phyloP scores from a whole-genome alignment of 2,329 filamentous ascomycete genomes.

The Paraconiothyrium sp. region DNA sequence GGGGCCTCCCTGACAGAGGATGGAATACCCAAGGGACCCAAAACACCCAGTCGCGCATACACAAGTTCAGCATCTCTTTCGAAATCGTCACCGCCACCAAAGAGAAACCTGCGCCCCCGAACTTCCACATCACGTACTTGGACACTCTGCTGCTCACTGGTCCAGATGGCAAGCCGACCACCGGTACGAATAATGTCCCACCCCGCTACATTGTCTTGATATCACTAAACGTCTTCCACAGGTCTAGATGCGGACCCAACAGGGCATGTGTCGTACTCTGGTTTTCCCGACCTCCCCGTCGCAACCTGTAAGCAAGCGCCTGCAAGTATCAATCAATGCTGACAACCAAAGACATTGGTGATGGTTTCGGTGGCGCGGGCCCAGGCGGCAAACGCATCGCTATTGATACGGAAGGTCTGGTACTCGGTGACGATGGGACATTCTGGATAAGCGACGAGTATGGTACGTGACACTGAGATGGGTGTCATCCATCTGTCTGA shows the following conservation, averaged over 20 bases:
- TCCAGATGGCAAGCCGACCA: conserved; percentile 68
- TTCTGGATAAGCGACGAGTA: conserved; percentile 73
- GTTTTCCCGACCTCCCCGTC: conserved; percentile 70
- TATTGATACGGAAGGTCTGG: conserved; percentile 73
- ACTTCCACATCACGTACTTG: conserved; percentile 69
- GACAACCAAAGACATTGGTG: conserved; percentile 59
- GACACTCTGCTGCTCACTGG: conserved; percentile 73
- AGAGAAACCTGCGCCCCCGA: conserved; percentile 64
- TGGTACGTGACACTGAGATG: conserved; percentile 60
- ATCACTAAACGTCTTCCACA: not conserved
- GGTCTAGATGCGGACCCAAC: conserved; percentile 69
- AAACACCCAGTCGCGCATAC: conserved; percentile 73
- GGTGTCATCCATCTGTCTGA: not conserved
- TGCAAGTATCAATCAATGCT: conserved; percentile 5
- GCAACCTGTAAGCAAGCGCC: conserved; percentile 59
- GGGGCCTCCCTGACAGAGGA: conserved; percentile 72
- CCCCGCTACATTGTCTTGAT: conserved; percentile 17
- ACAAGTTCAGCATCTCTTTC: conserved; percentile 72
- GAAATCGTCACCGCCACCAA: conserved; percentile 64
- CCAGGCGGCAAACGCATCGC: conserved; percentile 67
- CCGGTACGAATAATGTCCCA: conserved; percentile 43
- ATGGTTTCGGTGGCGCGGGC: conserved; percentile 72
- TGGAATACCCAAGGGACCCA: conserved; percentile 77
- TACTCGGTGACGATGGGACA: conserved; percentile 65
- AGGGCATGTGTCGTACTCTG: conserved; percentile 63